These are phyloP conservation scores for Russula foetens DNA, from an alignment of 768 basidiomycete species.

Conservation along the genomic window DNA sequence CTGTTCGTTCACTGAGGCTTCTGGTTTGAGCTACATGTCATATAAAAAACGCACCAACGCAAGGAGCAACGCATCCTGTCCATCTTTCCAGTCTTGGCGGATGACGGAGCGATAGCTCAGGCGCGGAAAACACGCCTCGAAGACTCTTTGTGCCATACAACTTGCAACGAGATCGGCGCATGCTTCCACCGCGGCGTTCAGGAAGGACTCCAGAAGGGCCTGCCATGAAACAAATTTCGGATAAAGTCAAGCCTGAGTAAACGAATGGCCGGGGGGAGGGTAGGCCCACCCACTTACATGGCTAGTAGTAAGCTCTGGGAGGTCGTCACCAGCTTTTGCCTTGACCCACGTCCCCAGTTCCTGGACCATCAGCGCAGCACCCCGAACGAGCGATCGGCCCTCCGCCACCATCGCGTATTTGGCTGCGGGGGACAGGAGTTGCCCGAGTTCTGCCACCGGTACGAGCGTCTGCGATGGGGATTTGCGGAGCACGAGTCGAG, in stretches of 20 bases:
- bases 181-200: conserved; percentile 12
- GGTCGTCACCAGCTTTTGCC: not conserved
- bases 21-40: not conserved
- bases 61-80: conserved; percentile 13
- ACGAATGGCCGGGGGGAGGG: not conserved
- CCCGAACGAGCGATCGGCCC: conserved; percentile 8
- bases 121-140: conserved; percentile 14
- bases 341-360: conserved; percentile 5
- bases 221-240: too few species aligned
- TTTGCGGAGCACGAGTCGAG: conserved; percentile 20
- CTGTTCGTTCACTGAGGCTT: not conserved
- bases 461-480: conserved; percentile 7
- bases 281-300: not conserved
- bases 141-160: conserved; percentile 12
- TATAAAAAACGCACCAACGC: conserved; percentile 16
- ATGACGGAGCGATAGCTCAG: conserved; percentile 6
- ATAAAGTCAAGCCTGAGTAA: too few species aligned
- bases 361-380: conserved; percentile 5
- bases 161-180: conserved; percentile 17
- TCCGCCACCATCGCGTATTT: conserved; percentile 1
- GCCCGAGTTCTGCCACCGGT: conserved; percentile 10
- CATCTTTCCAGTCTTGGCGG: conserved; percentile 17
- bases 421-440: not conserved
- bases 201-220: conserved; percentile 13
- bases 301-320: conserved; percentile 5